Evolutionary conservation across 441 rosid genomes (phyloP).

Genomic region (Biscutella laevigata): DNA sequence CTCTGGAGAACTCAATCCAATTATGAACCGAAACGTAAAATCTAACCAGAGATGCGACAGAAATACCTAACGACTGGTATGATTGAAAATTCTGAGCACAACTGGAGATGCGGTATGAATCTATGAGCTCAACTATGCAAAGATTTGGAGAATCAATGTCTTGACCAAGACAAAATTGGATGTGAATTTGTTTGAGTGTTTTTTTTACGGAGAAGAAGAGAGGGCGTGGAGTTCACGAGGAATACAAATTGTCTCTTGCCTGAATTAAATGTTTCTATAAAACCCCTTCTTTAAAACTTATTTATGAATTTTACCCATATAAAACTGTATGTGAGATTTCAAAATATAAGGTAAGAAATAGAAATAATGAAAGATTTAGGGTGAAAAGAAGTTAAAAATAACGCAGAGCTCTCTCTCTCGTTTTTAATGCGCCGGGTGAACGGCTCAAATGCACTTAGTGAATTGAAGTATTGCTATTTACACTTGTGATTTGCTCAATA

Average conservation of each 20-base stretch:
- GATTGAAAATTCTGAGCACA: background rate
- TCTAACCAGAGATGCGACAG: slow-evolving; percentile 12
- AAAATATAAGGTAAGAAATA: too few species aligned
- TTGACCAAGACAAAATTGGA: slow-evolving; percentile 8
- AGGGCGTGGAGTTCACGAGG: slow-evolving; percentile 22
- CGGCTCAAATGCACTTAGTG: too few species aligned
- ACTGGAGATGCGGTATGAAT: slow-evolving; percentile 5
- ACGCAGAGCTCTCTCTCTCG: too few species aligned
- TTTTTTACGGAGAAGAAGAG: slow-evolving; percentile 10
- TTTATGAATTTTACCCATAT: background rate
- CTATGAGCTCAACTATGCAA: slow-evolving; percentile 11
- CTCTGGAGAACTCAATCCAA: slow-evolving; percentile 1
- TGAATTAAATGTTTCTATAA: background rate
- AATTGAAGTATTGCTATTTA: too few species aligned
- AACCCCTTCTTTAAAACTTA: background rate
- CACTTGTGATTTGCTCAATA: too few species aligned
- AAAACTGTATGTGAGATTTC: too few species aligned
- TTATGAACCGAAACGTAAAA: background rate
- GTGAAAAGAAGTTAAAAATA: too few species aligned
- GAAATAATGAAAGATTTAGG: too few species aligned
- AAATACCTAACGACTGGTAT: background rate
- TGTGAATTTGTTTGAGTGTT: slow-evolving; percentile 16
- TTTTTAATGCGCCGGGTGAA: too few species aligned
- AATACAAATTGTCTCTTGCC: slow-evolving; percentile 14
- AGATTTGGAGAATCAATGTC: slow-evolving; percentile 11